Evolutionary conservation across 192 early-diverging fungal species (phyloP), one percentile per base, ranked within the genome.

Genomic region (Entophlyctis helioformis): DNA sequence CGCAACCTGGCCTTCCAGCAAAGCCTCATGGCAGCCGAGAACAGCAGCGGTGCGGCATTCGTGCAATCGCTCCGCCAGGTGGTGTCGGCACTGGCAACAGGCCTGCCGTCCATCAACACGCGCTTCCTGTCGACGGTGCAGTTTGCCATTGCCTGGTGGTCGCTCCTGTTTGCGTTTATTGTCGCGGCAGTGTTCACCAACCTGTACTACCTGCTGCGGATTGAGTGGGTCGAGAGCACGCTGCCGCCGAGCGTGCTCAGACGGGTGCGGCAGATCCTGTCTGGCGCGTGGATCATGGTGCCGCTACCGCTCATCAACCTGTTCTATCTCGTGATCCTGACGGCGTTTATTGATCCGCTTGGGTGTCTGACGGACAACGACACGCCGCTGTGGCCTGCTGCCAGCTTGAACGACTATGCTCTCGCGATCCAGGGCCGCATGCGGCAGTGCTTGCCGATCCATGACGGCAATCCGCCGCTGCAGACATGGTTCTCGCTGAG

Each of bases 141-240:
- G 21, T 53, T 59, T 48, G 57, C 44, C 23, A 40, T 59, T 21
- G 39, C 57, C 7, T 59, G 57, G 57, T 59, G 57, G 57, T 46
- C 46, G 38, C 38, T 46, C 3, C 28, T 59, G 27, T 28, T 59
- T 39, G 57, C 50, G 4, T 37, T 41, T 4, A 15, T 42, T 15
- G 18, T 59, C 6, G 51, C 50, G 8, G 44, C 26, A 13, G 23
- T 23, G 5, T 19, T 33, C 39, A 28, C 45, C 8, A 3, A 8
- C 6, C 29, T 31, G 29, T 11, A 8, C 29, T 31, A 11, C 6
- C 6, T 11, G 6, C 29, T 31, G 6, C 4, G 29, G 29, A 4
- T 31, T 31, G 29, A 11, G 6, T n/a, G n/a, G n/a, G n/a, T n/a
- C n/a, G n/a, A n/a, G n/a, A n/a, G n/a, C n/a, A n/a, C n/a, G n/a